Percentiles rank a stretch among this genome's conserved stretches.
phyloP scores from a whole-genome alignment of 2,329 filamentous ascomycete genomes.

The Apiospora aurea region DNA sequence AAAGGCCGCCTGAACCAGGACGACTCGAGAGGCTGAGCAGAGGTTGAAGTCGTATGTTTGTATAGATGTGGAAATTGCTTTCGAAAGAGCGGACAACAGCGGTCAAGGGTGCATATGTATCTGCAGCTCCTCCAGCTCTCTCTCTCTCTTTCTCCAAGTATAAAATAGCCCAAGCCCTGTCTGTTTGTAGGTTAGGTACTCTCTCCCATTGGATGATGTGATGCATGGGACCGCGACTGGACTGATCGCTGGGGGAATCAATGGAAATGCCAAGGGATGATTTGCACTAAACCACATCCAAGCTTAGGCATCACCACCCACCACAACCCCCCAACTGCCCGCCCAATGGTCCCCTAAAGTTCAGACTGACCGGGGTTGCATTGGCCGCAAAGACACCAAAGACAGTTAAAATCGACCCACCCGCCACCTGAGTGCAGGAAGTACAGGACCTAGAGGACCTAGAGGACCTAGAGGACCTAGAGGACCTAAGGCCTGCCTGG shows the following conservation, averaged over 20 bases:
- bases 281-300: conserved; percentile 13
- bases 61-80: neutral
- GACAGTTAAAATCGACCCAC: conserved; percentile 8
- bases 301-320: conserved; percentile 8
- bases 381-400: conserved; percentile 19
- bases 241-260: conserved; percentile 10
- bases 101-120: conserved; percentile 7
- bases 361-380: conserved; percentile 18
- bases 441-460: too few relatives aligned
- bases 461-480: too few relatives aligned
- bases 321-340: neutral
- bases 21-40: neutral
- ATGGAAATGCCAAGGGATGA: conserved; percentile 4
- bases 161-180: conserved; percentile 5
- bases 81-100: neutral
- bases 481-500: neutral
- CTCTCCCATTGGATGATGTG: conserved; percentile 13
- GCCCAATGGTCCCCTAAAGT: conserved; percentile 20
- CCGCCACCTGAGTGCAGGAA: neutral
- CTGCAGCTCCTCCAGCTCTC: conserved; percentile 3
- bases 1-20: neutral
- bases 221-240: conserved; percentile 8
- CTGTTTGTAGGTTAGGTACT: neutral
- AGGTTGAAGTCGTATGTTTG: neutral
- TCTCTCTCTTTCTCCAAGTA: neutral